These are phyloP conservation scores for Naumovozyma castellii DNA, from an alignment of 805 yeast species.

Conservation along the genomic window DNA sequence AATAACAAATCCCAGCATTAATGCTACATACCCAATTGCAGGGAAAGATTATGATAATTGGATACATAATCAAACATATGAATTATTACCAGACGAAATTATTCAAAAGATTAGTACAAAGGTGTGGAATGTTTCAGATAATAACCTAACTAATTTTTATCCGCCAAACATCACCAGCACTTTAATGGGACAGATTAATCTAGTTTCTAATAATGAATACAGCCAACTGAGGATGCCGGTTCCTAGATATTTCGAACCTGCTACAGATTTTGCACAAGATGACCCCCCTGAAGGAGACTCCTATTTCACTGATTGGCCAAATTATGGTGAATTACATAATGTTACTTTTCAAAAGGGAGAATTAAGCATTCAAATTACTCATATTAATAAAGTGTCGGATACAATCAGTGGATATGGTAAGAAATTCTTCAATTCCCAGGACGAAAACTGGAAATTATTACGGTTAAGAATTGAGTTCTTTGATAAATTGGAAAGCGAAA, in stretches of 20 bases:
- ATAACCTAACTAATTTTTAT: slow-evolving; percentile 20
- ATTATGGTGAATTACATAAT: slow-evolving; percentile 19
- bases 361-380: slow-evolving; percentile 16
- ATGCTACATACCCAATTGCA: slow-evolving; percentile 50
- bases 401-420: slow-evolving; percentile 12
- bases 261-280: slow-evolving; percentile 21
- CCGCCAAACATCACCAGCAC: slow-evolving; percentile 43
- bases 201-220: slow-evolving; percentile 13
- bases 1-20: slow-evolving; percentile 34
- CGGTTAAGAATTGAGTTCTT: slow-evolving; percentile 26
- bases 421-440: slow-evolving; percentile 27
- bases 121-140: slow-evolving; percentile 40
- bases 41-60: slow-evolving; percentile 37
- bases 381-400: slow-evolving; percentile 15
- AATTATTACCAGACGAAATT: slow-evolving; percentile 52
- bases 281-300: slow-evolving; percentile 21
- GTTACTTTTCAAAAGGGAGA: slow-evolving; percentile 25
- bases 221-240: slow-evolving; percentile 26
- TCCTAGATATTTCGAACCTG: slow-evolving; percentile 26
- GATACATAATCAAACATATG: slow-evolving; percentile 40
- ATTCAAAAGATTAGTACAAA: slow-evolving; percentile 35
- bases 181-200: slow-evolving; percentile 35
- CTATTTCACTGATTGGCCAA: slow-evolving; percentile 16
- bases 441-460: slow-evolving; percentile 34
- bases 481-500: slow-evolving; percentile 41